Conservation (phyloP, 2,329 filamentous ascomycete species). For the Aureobasidium sp. region DNA sequence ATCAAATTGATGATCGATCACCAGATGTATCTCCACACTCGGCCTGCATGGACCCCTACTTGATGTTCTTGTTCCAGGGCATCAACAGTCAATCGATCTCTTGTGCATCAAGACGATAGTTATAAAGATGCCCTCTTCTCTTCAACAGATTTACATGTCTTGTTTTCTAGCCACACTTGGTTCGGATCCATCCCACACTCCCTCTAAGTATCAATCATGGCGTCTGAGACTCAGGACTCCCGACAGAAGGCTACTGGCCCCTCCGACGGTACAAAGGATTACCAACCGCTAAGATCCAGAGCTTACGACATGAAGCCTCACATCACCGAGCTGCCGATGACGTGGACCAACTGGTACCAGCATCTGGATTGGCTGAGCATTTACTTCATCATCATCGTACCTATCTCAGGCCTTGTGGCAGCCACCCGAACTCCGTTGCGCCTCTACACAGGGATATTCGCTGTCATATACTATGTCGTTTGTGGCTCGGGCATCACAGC, state of each 20-base stretch:
- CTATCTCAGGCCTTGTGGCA: constrained; percentile 63
- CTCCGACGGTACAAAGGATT: neutral
- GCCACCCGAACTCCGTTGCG: constrained; percentile 73
- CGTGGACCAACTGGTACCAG: constrained; percentile 77
- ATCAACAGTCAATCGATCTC: too few relatives aligned
- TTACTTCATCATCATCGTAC: constrained; percentile 70
- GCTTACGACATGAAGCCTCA: constrained; percentile 46
- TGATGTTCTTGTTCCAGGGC: neutral
- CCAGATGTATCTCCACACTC: constrained; percentile 9
- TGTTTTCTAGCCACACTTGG: neutral
- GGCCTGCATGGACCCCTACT: neutral
- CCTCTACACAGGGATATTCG: constrained; percentile 64
- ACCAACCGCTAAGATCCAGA: neutral
- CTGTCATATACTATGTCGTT: constrained; percentile 75
- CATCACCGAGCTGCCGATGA: constrained; percentile 77
- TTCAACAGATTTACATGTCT: neutral
- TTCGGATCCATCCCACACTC: neutral
- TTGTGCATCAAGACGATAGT: too few relatives aligned
- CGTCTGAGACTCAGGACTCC: neutral
- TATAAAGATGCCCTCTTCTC: neutral
- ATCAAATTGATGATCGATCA: constrained; percentile 1
- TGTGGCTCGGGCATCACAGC: constrained; percentile 44
- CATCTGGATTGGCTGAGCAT: constrained; percentile 94
- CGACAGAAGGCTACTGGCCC: too few relatives aligned
- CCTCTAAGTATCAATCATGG: neutral